Evolutionary conservation across 768 basidiomycete species (phyloP).

Genomic region (Psilocybe tampanensis): DNA sequence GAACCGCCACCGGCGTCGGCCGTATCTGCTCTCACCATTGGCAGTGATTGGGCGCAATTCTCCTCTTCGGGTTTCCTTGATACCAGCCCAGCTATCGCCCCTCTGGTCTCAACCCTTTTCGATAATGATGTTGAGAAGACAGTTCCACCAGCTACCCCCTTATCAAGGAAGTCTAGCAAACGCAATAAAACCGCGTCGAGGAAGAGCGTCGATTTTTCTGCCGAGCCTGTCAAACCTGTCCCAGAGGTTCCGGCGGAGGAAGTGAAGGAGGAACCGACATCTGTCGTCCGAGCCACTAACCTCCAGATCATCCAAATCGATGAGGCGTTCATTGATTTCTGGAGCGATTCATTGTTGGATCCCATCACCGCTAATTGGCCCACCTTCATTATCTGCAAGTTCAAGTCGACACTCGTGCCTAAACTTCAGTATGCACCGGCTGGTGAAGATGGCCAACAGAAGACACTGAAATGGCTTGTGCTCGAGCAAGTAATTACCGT

Average conservation of each 20-base stretch:
- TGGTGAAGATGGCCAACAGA: constrained; percentile 30
- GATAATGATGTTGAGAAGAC: constrained; percentile 60
- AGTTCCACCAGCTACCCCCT: constrained; percentile 21
- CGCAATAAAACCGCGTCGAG: constrained; percentile 20
- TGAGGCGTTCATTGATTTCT: constrained; percentile 84
- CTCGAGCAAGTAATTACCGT: constrained; percentile 62
- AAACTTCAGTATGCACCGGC: constrained; percentile 26
- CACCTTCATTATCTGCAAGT: constrained; percentile 68
- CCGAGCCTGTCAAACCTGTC: constrained; percentile 1
- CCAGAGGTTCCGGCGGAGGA: neutral
- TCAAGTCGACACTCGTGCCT: constrained; percentile 42
- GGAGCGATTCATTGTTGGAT: constrained; percentile 75
- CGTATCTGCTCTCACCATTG: constrained; percentile 27
- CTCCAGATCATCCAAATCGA: constrained; percentile 63
- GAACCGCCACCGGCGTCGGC: constrained; percentile 32
- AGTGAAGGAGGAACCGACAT: constrained; percentile 21
- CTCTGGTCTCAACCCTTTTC: constrained; percentile 58
- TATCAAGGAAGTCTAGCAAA: constrained; percentile 27
- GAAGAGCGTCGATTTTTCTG: constrained; percentile 27
- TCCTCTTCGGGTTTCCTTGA: constrained; percentile 64
- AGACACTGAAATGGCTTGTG: constrained; percentile 62
- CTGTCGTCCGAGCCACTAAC: constrained; percentile 40
- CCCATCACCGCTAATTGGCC: constrained; percentile 69
- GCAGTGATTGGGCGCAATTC: constrained; percentile 70
- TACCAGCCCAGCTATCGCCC: constrained; percentile 35